Conservation (phyloP, 345 rosid species). For the Gossypium longicalyx region DNA sequence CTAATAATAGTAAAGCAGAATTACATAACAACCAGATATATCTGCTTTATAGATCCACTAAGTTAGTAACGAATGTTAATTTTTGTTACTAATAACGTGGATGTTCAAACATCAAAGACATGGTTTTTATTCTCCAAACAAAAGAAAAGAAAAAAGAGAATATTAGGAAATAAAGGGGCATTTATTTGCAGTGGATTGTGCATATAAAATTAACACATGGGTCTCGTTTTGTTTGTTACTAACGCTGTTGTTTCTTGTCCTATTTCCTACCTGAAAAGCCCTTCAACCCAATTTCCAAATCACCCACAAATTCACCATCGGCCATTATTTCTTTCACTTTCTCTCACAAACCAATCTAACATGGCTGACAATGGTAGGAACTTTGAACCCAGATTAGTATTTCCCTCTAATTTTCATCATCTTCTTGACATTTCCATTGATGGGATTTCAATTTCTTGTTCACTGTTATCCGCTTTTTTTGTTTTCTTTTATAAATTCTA, state of each 20-base stretch:
- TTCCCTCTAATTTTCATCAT: neutral
- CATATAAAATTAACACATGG: neutral
- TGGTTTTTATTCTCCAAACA: too few species aligned
- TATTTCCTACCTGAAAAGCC: conserved; percentile 7
- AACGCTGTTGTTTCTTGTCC: neutral
- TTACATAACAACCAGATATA: too few species aligned
- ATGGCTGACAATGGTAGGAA: conserved; percentile 57
- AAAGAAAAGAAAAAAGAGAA: neutral
- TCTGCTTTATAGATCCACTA: too few species aligned
- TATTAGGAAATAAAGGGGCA: neutral
- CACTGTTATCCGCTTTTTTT: neutral
- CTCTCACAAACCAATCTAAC: neutral
- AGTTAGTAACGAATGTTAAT: too few species aligned
- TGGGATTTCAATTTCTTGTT: neutral
- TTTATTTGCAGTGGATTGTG: neutral
- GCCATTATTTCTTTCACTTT: neutral
- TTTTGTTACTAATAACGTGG: too few species aligned
- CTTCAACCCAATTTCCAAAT: neutral
- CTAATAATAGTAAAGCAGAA: too few species aligned
- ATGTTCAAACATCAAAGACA: too few species aligned
- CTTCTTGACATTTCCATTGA: neutral
- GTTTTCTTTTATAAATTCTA: neutral
- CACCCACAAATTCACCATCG: neutral
- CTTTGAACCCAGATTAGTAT: neutral
- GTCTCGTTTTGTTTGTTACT: neutral